Evolutionary conservation across 495 filamentous ascomycete genomes (phyloP).

Genomic region (Xylaria sp.): DNA sequence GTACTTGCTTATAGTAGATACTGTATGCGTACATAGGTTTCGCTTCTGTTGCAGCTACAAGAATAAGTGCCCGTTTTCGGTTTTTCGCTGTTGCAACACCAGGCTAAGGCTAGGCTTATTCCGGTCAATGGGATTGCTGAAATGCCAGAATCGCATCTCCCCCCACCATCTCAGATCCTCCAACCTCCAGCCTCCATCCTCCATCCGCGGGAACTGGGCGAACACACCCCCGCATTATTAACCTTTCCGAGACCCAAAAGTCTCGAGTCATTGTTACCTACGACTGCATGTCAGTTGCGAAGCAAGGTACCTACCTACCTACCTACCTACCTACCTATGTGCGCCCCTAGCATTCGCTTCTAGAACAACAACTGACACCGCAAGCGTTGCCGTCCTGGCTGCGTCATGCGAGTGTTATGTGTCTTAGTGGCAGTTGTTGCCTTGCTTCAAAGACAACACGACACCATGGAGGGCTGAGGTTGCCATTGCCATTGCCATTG

Average conservation of each 20-base stretch:
- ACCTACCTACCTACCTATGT: background rate
- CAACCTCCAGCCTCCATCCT: too few relatives aligned
- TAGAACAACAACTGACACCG: background rate
- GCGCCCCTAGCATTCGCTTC: background rate
- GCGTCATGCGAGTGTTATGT: conserved; percentile 9
- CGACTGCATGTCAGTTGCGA: background rate
- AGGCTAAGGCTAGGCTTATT: conserved; percentile 10
- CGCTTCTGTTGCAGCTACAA: background rate
- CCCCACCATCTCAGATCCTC: conserved; percentile 8
- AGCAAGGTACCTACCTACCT: too few relatives aligned
- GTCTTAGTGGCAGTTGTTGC: conserved; percentile 1
- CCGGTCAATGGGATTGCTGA: conserved; percentile 6
- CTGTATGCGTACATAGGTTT: background rate
- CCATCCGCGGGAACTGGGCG: too few relatives aligned
- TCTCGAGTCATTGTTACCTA: conserved; percentile 10
- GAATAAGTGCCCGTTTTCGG: background rate
- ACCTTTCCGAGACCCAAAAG: background rate
- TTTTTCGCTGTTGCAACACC: background rate
- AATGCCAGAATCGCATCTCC: conserved; percentile 9
- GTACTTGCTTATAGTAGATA: too few relatives aligned
- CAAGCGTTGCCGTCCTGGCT: background rate
- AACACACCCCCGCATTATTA: conserved; percentile 17
- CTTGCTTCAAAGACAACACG: background rate
- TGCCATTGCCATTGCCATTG: too few relatives aligned
- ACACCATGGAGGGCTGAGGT: background rate